Base-by-base conservation (phyloP, 176 grass and related monocot genomes). In the Aegilops bicornis region DNA sequence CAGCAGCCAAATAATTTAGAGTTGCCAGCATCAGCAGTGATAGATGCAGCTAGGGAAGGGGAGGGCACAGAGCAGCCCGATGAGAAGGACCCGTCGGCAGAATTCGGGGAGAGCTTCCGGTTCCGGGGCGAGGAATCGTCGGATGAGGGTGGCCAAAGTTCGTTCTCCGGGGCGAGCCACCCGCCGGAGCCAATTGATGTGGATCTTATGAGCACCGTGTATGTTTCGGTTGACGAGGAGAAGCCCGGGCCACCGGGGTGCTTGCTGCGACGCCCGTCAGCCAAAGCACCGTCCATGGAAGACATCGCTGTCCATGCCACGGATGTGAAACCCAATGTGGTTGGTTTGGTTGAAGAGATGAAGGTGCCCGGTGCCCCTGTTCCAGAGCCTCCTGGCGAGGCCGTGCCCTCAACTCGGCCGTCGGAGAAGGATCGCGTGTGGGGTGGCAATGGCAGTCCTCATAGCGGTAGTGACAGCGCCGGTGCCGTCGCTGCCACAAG, bases 361-460 rank as follows among this genome's bases (percentile, higher is more conserved):
- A 91, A 84, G 37, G 83, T 78, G 11, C 59, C 76, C 16, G 17
- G 75, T 81, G 76, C 79, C 35, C 62, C 48, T 58, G 75, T 56
- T 35, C 75, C 29, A 45, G 78, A 65, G 23, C 37, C 8, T 65
- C 15, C 42, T 52, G 48, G 48, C 24, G 84, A 90, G 54, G 68
- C 60, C n/a, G 62, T 67, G 25, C 54, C 56, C 70, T 81, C 88
- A 54, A 70, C 89, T 81, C 92, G 56, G 45, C 76, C 88, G 60
- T 92, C 84, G 0, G 2, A 94, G 87, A 97, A 97, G 69, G 95
- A 94, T 30, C 85, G 81, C 19, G 81, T 86, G 8, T 92, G 95
- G 90, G 92, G 92, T 43, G 95, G 90, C 36, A 97, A 97, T 83
- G 95, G 94, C 47, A 97, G 95, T 72, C 90, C 92, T 45, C 95